These are phyloP conservation scores for Syzygium syzygioides DNA, from an alignment of 441 rosid species.

Conservation along the genomic window DNA sequence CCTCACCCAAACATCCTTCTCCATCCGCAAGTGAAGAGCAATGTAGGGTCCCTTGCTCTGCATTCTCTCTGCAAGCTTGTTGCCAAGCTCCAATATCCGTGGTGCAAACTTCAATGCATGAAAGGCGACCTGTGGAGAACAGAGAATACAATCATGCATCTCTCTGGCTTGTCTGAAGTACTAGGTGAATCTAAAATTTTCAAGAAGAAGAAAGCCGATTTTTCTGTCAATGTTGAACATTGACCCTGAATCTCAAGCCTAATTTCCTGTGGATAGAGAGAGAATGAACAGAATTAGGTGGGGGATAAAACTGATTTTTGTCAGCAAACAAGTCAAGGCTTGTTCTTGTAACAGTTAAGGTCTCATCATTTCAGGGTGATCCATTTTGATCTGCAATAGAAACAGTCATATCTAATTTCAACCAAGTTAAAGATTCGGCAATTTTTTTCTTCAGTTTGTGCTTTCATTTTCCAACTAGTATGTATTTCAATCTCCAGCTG, in stretches of 20 bases:
- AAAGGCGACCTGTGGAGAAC: slow-evolving; percentile 8
- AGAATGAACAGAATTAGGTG: not conserved
- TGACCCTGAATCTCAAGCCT: not conserved
- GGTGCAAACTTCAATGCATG: slow-evolving; percentile 18
- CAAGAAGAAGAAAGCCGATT: not conserved
- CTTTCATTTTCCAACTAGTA: not conserved
- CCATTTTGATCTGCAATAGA: not conserved
- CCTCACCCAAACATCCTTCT: slow-evolving; percentile 24
- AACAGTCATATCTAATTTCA: not conserved
- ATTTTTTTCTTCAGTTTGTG: not conserved
- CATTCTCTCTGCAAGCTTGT: slow-evolving; percentile 19
- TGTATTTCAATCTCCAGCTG: not conserved
- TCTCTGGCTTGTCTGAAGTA: not conserved
- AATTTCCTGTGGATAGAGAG: not conserved
- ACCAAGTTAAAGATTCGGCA: not conserved
- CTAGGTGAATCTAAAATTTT: not conserved
- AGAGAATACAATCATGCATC: not conserved
- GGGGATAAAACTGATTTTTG: not conserved
- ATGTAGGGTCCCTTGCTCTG: slow-evolving; percentile 19
- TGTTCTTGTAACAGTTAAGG: not conserved
- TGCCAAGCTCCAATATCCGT: slow-evolving; percentile 4
- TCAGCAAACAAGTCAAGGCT: not conserved
- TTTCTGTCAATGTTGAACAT: not conserved
- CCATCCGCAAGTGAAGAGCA: slow-evolving; percentile 20
- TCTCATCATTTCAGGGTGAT: not conserved